Evolutionary conservation across 1,139 yeast genomes (phyloP).

Genomic region (Geotrichum australiense): DNA sequence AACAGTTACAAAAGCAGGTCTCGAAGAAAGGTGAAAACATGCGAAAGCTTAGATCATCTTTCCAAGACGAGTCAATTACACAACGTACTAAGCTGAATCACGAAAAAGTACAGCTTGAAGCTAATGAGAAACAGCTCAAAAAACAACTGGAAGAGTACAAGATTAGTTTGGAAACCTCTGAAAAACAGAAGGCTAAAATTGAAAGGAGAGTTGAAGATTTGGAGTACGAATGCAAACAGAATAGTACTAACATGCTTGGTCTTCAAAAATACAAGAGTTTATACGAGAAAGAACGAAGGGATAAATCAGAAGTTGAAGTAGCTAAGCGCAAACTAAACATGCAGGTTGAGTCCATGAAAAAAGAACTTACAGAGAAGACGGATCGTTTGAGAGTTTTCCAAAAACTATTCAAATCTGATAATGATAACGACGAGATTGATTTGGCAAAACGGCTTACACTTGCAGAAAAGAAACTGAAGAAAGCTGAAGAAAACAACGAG

Average conservation of each 20-base stretch:
- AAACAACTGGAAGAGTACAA: constrained; percentile 27
- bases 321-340: constrained; percentile 26
- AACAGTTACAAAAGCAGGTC: constrained; percentile 26
- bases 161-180: constrained; percentile 22
- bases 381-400: constrained; percentile 28
- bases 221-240: constrained; percentile 28
- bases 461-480: constrained; percentile 27
- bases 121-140: constrained; percentile 34
- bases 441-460: constrained; percentile 27
- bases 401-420: constrained; percentile 23
- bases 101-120: constrained; percentile 36
- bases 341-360: constrained; percentile 25
- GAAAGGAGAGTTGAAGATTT: constrained; percentile 74
- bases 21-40: constrained; percentile 30
- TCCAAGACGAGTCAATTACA: constrained; percentile 39
- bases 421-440: constrained; percentile 26
- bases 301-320: constrained; percentile 29
- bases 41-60: constrained; percentile 32
- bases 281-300: constrained; percentile 26
- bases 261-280: constrained; percentile 23
- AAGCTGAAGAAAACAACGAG: constrained; percentile 27
- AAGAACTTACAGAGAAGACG: constrained; percentile 26
- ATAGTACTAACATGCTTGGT: constrained; percentile 20
- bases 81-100: constrained; percentile 35
- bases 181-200: constrained; percentile 50